Conservation (phyloP, 805 yeast species). For the Pichia pseudocactophila region DNA sequence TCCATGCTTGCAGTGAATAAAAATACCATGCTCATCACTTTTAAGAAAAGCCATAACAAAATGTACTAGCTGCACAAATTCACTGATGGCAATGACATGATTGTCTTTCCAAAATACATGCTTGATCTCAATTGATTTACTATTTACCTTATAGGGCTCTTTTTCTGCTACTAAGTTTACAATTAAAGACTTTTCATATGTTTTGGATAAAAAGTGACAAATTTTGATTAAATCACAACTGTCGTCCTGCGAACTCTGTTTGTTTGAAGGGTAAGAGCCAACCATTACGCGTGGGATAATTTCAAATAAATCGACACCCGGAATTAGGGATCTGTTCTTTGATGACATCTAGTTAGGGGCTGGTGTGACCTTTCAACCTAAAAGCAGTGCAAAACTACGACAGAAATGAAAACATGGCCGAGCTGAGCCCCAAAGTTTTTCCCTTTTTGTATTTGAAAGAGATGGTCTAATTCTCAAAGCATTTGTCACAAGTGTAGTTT, state of each 20-base stretch:
- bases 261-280: not conserved
- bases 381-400: no score
- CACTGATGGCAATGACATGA: slow-evolving; percentile 54
- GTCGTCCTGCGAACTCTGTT: not conserved
- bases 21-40: slow-evolving; percentile 35
- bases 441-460: no score
- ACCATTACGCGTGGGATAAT: not conserved
- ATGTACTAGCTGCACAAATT: slow-evolving; percentile 36
- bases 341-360: no score
- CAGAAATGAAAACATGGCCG: no score
- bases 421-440: no score
- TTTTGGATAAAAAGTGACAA: slow-evolving; percentile 42
- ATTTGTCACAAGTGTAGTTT: no score
- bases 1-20: slow-evolving; percentile 84
- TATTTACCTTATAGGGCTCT: slow-evolving; percentile 38
- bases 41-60: slow-evolving; percentile 38
- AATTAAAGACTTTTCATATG: slow-evolving; percentile 39
- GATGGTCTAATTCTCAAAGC: no score
- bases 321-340: no score
- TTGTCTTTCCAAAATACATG: slow-evolving; percentile 65
- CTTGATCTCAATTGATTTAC: slow-evolving; percentile 23
- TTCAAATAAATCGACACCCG: not conserved
- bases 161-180: slow-evolving; percentile 41
- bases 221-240: slow-evolving; percentile 12
- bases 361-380: no score